phyloP scores from a whole-genome alignment of 495 filamentous ascomycete species.

The Neurospora tetraspora region DNA sequence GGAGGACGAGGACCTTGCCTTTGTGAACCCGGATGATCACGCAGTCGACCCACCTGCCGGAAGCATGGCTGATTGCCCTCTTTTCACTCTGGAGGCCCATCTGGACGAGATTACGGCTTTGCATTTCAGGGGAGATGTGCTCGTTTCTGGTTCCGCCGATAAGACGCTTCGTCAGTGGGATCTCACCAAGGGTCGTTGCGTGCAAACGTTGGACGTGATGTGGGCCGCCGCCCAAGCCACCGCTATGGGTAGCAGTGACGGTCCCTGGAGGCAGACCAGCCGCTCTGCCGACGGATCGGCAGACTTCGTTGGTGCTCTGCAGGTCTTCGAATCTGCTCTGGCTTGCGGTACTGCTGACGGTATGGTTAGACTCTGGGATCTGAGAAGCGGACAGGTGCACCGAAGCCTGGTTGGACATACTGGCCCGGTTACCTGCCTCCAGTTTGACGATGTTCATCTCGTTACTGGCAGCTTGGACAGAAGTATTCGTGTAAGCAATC shows the following conservation, averaged over 20 bases:
- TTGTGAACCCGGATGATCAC: slow-evolving; percentile 48
- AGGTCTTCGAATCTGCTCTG: slow-evolving; percentile 93
- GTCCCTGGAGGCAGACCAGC: slow-evolving; percentile 44
- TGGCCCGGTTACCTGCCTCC: slow-evolving; percentile 85
- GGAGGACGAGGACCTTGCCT: slow-evolving; percentile 51
- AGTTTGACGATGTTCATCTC: slow-evolving; percentile 93
- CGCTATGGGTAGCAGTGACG: slow-evolving; percentile 45
- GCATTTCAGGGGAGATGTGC: slow-evolving; percentile 75
- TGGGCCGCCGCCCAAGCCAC: slow-evolving; percentile 95
- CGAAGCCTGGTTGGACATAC: slow-evolving; percentile 94
- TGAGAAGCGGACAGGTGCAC: slow-evolving; percentile 92
- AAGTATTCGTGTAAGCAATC: slow-evolving; percentile 73
- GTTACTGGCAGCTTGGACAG: slow-evolving; percentile 91
- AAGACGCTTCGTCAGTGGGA: slow-evolving; percentile 98
- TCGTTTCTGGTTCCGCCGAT: slow-evolving; percentile 92
- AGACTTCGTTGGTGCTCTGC: slow-evolving; percentile 89
- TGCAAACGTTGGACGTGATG: slow-evolving; percentile 96
- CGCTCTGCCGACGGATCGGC: slow-evolving; percentile 53
- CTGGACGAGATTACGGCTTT: slow-evolving; percentile 92
- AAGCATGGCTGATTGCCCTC: slow-evolving; percentile 75
- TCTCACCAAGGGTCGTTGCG: slow-evolving; percentile 85
- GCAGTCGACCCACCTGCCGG: slow-evolving; percentile 53
- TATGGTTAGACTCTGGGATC: slow-evolving; percentile 96
- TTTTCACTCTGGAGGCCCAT: slow-evolving; percentile 82
- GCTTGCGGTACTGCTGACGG: slow-evolving; percentile 98